A percentile compares a stretch with the other conserved stretches of the same genome.
phyloP scores from a whole-genome alignment of 192 early-diverging fungal genomes.

The Phycomyces nitens region DNA sequence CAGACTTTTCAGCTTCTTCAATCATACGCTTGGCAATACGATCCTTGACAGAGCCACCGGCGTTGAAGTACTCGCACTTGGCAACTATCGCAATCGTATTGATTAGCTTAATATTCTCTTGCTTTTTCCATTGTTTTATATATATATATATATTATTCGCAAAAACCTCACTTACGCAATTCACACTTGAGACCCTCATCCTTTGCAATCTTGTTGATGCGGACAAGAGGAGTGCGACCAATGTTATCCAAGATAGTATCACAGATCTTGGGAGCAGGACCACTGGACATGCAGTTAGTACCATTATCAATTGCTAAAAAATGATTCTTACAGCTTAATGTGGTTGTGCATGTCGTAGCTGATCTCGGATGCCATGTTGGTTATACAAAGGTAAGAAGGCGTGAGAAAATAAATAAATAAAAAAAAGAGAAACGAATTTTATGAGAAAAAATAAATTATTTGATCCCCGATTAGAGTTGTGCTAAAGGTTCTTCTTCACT shows the following conservation, averaged over 20 bases:
- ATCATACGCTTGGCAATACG: conserved; percentile 94
- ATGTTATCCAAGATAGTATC: conserved; percentile 92
- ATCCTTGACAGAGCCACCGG: conserved; percentile 98
- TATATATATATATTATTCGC: too few species aligned
- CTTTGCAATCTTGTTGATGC: conserved; percentile 85
- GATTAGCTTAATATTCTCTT: background rate
- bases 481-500: too few species aligned
- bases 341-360: background rate
- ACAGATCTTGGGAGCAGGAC: conserved; percentile 75
- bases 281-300: background rate
- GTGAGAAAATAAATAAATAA: background rate
- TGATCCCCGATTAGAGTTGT: too few species aligned
- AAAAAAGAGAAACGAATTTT: background rate
- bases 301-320: too few species aligned
- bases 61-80: conserved; percentile 99
- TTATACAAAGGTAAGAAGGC: background rate
- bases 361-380: background rate
- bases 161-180: conserved; percentile 54
- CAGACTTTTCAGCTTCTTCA: conserved; percentile 90
- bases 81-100: conserved; percentile 49
- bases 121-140: too few species aligned
- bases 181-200: conserved; percentile 93
- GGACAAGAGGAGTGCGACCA: conserved; percentile 93
- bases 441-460: too few species aligned
- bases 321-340: background rate